Evolutionary conservation across 352 stramenopile species (phyloP).

Genomic region (Thalassiosira sp.): DNA sequence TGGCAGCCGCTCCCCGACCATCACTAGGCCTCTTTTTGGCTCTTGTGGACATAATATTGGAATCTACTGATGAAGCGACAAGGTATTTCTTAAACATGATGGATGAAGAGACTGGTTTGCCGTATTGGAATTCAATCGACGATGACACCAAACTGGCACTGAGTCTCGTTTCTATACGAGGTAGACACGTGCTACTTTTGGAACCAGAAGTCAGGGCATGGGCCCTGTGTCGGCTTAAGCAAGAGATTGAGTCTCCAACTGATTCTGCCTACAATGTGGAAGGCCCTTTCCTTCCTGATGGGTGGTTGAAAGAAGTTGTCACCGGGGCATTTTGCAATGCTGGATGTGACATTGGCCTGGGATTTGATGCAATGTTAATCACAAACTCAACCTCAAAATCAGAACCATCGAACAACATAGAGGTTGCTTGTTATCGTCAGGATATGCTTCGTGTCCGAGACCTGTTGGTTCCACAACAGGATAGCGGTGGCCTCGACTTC

Average conservation of each 20-base stretch:
- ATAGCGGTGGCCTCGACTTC: constrained; percentile 68
- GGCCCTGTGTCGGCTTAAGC: constrained; percentile 52
- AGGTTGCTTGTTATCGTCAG: constrained; percentile 43
- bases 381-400: constrained; percentile 10
- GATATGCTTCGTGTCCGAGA: constrained; percentile 41
- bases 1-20: constrained; percentile 25
- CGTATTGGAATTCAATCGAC: constrained; percentile 76
- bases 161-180: constrained; percentile 57
- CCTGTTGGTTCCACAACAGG: constrained; percentile 34
- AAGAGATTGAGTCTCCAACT: constrained; percentile 36
- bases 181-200: constrained; percentile 63
- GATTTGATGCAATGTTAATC: constrained; percentile 25
- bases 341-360: constrained; percentile 55
- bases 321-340: constrained; percentile 67
- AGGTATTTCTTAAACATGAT: constrained; percentile 63
- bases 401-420: not conserved
- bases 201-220: constrained; percentile 72
- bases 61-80: constrained; percentile 48
- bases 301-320: constrained; percentile 66
- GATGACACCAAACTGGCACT: constrained; percentile 63
- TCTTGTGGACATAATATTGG: constrained; percentile 67
- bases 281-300: constrained; percentile 40
- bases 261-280: constrained; percentile 13
- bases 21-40: constrained; percentile 61
- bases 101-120: constrained; percentile 55